Evolutionary conservation across 208 protist genomes (phyloP), one percentile per base, ranked within the genome.

Genomic region (Trypanosoma platydactyli): DNA sequence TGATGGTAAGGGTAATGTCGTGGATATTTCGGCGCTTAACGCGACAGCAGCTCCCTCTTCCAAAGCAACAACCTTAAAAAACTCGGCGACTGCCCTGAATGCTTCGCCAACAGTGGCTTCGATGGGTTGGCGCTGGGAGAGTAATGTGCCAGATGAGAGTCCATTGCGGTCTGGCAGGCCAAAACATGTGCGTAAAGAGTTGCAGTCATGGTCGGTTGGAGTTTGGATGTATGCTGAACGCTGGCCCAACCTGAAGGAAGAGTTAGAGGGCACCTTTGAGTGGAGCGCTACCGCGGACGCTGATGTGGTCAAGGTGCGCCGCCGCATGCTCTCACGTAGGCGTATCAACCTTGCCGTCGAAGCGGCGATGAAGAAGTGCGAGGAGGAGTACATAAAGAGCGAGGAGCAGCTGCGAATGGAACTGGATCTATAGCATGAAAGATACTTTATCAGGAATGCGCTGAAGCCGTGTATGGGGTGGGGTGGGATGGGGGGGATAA

Each of bases 161-260:
- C 15, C 60, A 6, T 15, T 60, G 25, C 67, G 46, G 6, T 18
- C n/a, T 25, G 63, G 40, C 40, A 48, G 29, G 29, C 54, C 64
- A 4, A 72, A 70, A 57, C 54, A 73, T n/a, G 68, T 83, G 13
- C 55, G 73, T 38, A 82, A 75, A 35, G 71, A 83, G 24, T 72
- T 88, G 45, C 71, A 74, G 27, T 59, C 68, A 58, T 91, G 84
- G 84, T n/a, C n/a, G 7, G 73, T 87, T 24, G 84, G 84, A 2
- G 64, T 73, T 42, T 91, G 84, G 84, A 48, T 64, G 73, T 91
- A 91, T 59, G 76, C 84, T 1, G 52, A 46, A 18, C 81, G 76
- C 35, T 91, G 84, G 84, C 84, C 81, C 1, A 79, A 73, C 18
- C 59, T 42, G 9, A 44, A 35, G 30, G 70, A 79, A 65, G 67